Evolutionary conservation across 176 grass and related monocot species (phyloP), one percentile per base, ranked within the genome.

Genomic region (Oryza australiensis): DNA sequence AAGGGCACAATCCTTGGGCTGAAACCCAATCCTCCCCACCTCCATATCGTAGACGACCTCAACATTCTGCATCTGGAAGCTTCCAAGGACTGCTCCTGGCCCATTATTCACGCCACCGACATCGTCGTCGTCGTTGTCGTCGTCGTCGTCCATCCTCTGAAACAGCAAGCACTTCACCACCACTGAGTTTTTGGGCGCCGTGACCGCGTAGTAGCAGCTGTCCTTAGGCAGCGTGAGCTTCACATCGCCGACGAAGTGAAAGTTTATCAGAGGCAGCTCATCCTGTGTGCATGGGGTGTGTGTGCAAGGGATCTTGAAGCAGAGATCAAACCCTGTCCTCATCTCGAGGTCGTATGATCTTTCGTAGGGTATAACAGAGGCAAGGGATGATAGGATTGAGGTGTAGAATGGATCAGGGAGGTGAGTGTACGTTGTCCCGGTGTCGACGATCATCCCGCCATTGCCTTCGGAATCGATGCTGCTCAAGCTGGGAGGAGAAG

Each of bases 41-140:
- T 59, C 80, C 66, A 91, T 48, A 28, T 91, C 85, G 67, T 91
- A 87, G 20, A 91, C 76, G 0, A 91, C 81, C 81, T 91, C 81
- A 66, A 91, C 81, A 27, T 87, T 91, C 70, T 91, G 85, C 85
- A 87, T 68, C 71, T 90, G 89, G 32, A 90, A 87, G 85, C 84
- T 87, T 13, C 89, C 89, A 12, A 87, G 72, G 5, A 90, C 75
- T 1, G 70, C 80, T 14, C 30, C 80, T 9, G 84, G 80, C 4
- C 88, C 88, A 16, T 34, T 22, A n/a, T 34, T 22, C n/a, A 4
- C 11, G 1, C 0, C 63, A 2, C 2, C 64, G 5, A 10, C 86
- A 4, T 8, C 83, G 12, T 42, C 48, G 13, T 75, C 80, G 4
- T 10, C 32, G 0, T 23, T 16, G 16, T 22, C 86, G 0, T 5